phyloP scores from a whole-genome alignment of 23 red algal species.

The Gracilaria gracilis region DNA sequence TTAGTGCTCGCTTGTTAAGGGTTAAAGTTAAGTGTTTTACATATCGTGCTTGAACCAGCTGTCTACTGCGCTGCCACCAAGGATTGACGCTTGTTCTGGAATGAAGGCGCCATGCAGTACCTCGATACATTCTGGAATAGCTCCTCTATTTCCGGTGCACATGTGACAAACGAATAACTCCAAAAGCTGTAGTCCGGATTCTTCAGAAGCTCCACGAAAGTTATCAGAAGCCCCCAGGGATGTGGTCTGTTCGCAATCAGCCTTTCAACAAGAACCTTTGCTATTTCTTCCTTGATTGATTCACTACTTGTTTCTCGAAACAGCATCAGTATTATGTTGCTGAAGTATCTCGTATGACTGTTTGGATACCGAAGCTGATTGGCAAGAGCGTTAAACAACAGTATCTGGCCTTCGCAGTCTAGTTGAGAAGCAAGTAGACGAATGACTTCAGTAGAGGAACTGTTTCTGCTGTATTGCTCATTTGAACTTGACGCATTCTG shows the following conservation, averaged over 20 bases:
- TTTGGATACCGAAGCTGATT: slow-evolving; percentile 98
- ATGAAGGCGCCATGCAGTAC: slow-evolving; percentile 75
- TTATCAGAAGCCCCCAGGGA: slow-evolving; percentile 95
- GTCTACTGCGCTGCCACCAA: slow-evolving; percentile 13
- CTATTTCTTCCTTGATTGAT: slow-evolving; percentile 87
- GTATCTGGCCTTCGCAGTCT: slow-evolving; percentile 83
- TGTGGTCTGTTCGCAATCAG: slow-evolving; percentile 94
- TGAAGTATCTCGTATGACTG: slow-evolving; percentile 92
- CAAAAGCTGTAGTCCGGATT: slow-evolving; percentile 96
- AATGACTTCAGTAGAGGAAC: slow-evolving; percentile 69
- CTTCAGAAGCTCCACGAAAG: slow-evolving; percentile 97
- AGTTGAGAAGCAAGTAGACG: slow-evolving; percentile 73
- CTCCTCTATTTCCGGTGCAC: slow-evolving; percentile 85
- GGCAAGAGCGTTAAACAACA: slow-evolving; percentile 80
- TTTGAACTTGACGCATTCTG: slow-evolving; percentile 41
- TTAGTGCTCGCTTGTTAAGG: neutral
- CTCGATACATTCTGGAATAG: slow-evolving; percentile 93
- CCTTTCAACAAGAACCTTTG: slow-evolving; percentile 91
- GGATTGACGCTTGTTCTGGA: slow-evolving; percentile 48
- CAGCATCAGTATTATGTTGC: slow-evolving; percentile 82
- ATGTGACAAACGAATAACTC: slow-evolving; percentile 87
- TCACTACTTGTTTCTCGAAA: slow-evolving; percentile 80
- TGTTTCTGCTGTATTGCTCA: neutral
- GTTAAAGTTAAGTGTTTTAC: neutral
- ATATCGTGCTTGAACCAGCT: neutral